These are phyloP conservation scores for Pleochaeta shiraiana DNA, from an alignment of 2,329 filamentous ascomycete species.

Conservation along the genomic window DNA sequence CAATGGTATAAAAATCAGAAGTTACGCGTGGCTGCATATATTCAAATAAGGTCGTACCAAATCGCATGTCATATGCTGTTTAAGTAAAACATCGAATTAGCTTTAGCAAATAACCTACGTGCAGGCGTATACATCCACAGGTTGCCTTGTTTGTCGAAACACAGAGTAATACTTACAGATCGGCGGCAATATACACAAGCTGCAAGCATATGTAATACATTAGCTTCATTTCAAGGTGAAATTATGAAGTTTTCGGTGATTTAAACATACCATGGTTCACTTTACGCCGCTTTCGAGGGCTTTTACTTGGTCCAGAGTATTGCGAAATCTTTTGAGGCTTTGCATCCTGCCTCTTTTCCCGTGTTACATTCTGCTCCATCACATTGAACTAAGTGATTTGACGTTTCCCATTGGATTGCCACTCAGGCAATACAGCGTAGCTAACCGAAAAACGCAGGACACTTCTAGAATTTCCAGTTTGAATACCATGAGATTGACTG, in stretches of 20 bases:
- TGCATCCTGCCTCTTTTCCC: slow-evolving; percentile 17
- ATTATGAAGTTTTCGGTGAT: slow-evolving; percentile 9
- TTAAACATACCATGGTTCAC: slow-evolving; percentile 59
- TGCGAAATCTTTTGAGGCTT: slow-evolving; percentile 17
- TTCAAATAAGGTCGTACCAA: slow-evolving; percentile 36
- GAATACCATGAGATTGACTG: background rate
- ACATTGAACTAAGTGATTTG: slow-evolving; percentile 17
- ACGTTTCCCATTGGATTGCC: slow-evolving; percentile 18
- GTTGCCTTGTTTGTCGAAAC: slow-evolving; percentile 11
- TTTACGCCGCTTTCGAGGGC: slow-evolving; percentile 69
- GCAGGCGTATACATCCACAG: slow-evolving; percentile 11
- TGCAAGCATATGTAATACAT: slow-evolving; percentile 26
- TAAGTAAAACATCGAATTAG: slow-evolving; percentile 18
- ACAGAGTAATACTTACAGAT: slow-evolving; percentile 47
- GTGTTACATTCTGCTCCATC: slow-evolving; percentile 19
- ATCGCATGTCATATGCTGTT: slow-evolving; percentile 80
- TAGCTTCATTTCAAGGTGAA: background rate
- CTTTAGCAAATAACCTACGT: slow-evolving; percentile 17
- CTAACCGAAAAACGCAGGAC: background rate
- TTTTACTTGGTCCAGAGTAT: slow-evolving; percentile 22
- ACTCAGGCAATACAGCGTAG: slow-evolving; percentile 6
- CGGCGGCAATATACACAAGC: slow-evolving; percentile 76
- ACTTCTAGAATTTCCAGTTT: background rate
- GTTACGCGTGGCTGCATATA: slow-evolving; percentile 15
- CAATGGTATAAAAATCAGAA: background rate